Evolutionary conservation across 2,329 filamentous ascomycete species (phyloP), one percentile per base, ranked within the genome.

Genomic region (Penicillium sp.): DNA sequence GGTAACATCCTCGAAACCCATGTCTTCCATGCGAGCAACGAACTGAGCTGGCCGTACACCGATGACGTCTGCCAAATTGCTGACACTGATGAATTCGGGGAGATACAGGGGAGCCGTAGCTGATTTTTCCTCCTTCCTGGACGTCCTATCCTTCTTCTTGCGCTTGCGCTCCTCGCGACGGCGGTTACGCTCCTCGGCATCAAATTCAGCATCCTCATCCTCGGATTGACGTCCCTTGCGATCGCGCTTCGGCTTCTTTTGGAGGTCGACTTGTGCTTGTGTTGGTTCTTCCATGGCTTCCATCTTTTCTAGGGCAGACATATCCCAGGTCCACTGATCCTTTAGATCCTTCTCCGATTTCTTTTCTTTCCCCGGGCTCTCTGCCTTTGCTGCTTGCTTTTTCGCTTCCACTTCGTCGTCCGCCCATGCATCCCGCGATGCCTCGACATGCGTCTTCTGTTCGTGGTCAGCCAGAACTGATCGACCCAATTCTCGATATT

Each of bases 81-180:
- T 79, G n/a, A 96, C 85, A 61, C 83, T 93, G 69, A 98, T 95
- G 61, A 89, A 95, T 64, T 96, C 89, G 0, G 95, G 95, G 20
- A 98, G 75, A 46, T 86, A 81, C 40, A 98, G 87, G 1, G 78
- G 79, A 2, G 80, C 81, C 5, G 75, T 68, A n/a, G 73, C 68
- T 31, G 69, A 63, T 28, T 62, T 60, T 28, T 52, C 71, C 68
- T 65, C 71, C 67, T 52, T 71, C 72, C 57, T 47, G 4, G 38
- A 49, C 1, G 50, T 69, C 71, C 61, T 67, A 63, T 69, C 63
- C 59, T 66, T 66, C 66, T 75, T 76, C 38, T 64, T 59, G 20
- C 60, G 64, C 41, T 66, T 68, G 13, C 65, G 65, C 31, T 68
- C 61, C 31, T 64, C 50, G 5, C 62, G 66, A 28, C 62, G 64